These are phyloP conservation scores for Penicillium atrosanguineum DNA, from an alignment of 495 filamentous ascomycete genomes.

Conservation along the genomic window DNA sequence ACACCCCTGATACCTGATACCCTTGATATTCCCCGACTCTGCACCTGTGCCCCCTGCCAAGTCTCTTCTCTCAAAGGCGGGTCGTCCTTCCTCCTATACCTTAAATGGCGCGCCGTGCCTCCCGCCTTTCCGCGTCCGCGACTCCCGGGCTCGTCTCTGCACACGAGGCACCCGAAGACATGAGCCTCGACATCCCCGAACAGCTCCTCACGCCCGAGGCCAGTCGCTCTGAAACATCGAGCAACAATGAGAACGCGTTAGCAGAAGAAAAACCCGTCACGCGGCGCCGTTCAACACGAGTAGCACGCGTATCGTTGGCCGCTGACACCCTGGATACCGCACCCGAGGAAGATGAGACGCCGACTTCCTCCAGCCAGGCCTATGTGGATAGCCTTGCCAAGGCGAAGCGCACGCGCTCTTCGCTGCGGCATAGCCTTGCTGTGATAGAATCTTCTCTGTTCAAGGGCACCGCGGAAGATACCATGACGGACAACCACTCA, in stretches of 20 bases:
- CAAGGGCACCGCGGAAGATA: conserved; percentile 32
- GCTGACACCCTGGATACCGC: conserved; percentile 27
- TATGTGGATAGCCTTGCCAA: conserved; percentile 33
- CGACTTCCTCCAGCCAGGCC: conserved; percentile 41
- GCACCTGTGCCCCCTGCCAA: conserved; percentile 11
- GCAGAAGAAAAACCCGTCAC: conserved; percentile 38
- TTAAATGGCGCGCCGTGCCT: conserved; percentile 29
- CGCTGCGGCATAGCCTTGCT: conserved; percentile 43
- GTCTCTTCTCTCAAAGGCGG: conserved; percentile 2
- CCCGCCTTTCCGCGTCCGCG: conserved; percentile 28
- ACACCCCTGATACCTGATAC: conserved; percentile 24
- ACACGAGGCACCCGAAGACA: conserved; percentile 33
- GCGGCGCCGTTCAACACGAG: conserved; percentile 43
- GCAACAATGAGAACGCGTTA: conserved; percentile 47
- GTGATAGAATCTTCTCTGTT: conserved; percentile 43
- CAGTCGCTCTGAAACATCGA: conserved; percentile 50
- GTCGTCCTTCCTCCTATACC: conserved; percentile 10
- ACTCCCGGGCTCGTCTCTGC: conserved; percentile 33
- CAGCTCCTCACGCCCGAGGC: conserved; percentile 48
- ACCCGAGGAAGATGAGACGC: conserved; percentile 27
- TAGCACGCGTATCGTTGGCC: conserved; percentile 41
- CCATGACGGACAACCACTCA: conserved; percentile 35
- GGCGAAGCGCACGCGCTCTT: conserved; percentile 33
- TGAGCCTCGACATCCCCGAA: conserved; percentile 43
- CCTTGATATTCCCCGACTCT: conserved; percentile 9